These are phyloP conservation scores for Beauveria scarabaeidicola DNA, from an alignment of 2,329 filamentous ascomycete species.

Conservation along the genomic window DNA sequence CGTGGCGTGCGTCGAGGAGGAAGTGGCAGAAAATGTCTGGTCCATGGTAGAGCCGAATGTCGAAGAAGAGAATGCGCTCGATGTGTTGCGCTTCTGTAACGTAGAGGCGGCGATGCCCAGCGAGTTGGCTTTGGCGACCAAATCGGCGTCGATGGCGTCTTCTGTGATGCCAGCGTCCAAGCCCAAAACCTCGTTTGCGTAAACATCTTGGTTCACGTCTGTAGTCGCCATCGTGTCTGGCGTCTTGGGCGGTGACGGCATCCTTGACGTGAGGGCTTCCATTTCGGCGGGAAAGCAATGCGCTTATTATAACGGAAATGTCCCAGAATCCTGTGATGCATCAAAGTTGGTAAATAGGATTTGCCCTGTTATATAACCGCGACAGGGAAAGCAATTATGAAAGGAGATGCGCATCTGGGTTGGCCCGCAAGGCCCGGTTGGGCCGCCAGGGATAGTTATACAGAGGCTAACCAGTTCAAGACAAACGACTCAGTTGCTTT, in stretches of 20 bases:
- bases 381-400: background rate
- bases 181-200: conserved; percentile 27
- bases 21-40: conserved; percentile 36
- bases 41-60: conserved; percentile 31
- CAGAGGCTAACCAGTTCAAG: background rate
- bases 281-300: background rate
- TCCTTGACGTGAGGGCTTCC: background rate
- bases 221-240: background rate
- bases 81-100: conserved; percentile 27
- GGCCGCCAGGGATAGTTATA: background rate
- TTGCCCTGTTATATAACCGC: background rate
- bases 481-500: conserved; percentile 6
- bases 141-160: conserved; percentile 29
- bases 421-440: background rate
- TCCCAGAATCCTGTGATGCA: background rate
- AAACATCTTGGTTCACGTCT: background rate
- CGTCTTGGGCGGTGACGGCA: background rate
- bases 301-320: background rate
- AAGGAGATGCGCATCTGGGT: conserved; percentile 2
- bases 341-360: background rate
- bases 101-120: conserved; percentile 26
- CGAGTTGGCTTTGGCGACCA: conserved; percentile 26
- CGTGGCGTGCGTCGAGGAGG: conserved; percentile 33
- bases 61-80: conserved; percentile 35
- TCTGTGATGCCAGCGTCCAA: conserved; percentile 27